phyloP scores from a whole-genome alignment of 208 protist genomes.

The Cochliopodium minus region DNA sequence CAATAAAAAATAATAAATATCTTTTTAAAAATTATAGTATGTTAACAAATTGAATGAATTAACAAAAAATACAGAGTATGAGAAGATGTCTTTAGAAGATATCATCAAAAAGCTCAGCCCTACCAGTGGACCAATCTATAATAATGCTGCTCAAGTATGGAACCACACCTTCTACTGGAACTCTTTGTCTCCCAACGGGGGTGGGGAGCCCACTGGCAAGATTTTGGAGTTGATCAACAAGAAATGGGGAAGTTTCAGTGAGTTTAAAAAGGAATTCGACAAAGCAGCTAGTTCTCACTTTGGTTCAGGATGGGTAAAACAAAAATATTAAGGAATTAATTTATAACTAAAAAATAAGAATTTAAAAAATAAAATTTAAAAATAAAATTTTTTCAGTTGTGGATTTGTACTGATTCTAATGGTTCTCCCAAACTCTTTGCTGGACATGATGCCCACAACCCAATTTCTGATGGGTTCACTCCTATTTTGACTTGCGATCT shows the following conservation, averaged over 20 bases:
- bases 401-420: too few relatives aligned
- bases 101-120: slow-evolving; percentile 48
- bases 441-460: slow-evolving; percentile 53
- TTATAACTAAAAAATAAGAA: too few relatives aligned
- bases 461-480: slow-evolving; percentile 41
- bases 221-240: slow-evolving; percentile 47
- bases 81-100: slow-evolving; percentile 55
- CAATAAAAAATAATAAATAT: too few relatives aligned
- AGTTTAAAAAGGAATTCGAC: slow-evolving; percentile 75
- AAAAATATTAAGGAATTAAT: too few relatives aligned
- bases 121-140: slow-evolving; percentile 53
- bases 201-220: slow-evolving; percentile 37
- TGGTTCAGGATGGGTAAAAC: slow-evolving; percentile 73
- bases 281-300: slow-evolving; percentile 58
- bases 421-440: slow-evolving; percentile 33
- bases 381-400: too few relatives aligned
- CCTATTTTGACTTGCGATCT: slow-evolving; percentile 67
- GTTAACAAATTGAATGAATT: slow-evolving; percentile 59
- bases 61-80: slow-evolving; percentile 32
- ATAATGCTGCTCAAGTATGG: slow-evolving; percentile 68
- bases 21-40: too few relatives aligned
- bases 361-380: too few relatives aligned
- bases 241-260: slow-evolving; percentile 53
- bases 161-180: slow-evolving; percentile 82
- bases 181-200: slow-evolving; percentile 43